Base-by-base conservation (phyloP, 164 flowering plant genomes). In the Tetrastigma voinierianum region DNA sequence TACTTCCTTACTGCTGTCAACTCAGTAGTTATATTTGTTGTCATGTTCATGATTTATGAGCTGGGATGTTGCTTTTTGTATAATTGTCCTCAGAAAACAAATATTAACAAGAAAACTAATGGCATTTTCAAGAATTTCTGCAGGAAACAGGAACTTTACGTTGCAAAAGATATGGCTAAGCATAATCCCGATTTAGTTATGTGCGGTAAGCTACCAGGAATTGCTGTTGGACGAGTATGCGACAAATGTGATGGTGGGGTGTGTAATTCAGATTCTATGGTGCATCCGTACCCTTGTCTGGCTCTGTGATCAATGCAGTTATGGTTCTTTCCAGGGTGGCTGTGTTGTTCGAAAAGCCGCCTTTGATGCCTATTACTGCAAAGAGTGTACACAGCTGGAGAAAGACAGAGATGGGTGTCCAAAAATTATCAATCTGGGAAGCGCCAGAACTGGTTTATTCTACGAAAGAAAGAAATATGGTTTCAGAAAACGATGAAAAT, bases 371-470 rank as follows among this genome's bases (percentile, higher is more conserved):
- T 90, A 91, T 72, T 88, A 88, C 74, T 88, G 97, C 84, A 90
- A 90, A 61, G 96, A 88, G 76, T 92, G 97, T 54, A 90, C 94
- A 4, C 96, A 92, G 71, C 93, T 83, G 80, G 94, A 92, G 82
- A 88, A 92, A 59, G 96, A 88, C 65, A 71, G 92, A 20, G 94
- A 90, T 74, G 94, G 92, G 23, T 92, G 94, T 65, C 93, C 94
- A 0, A 88, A 92, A 68, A 92, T 90, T 58, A 90, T 91, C 71
- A 90, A 90, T 75, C 67, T 88, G 47, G 96, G 97, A 15, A 87
- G 96, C 75, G 96, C 97, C 16, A 90, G 88, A 66, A 85, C 97
- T 3, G 93, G 88, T 71, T 77, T 91, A 18, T 91, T 89, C 70
- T 91, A 89, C 61, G 97, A 91, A 62, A 83, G 91, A 1, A 91